phyloP scores from a whole-genome alignment of 176 grass and related monocot genomes.

The Paspalum vaginatum region DNA sequence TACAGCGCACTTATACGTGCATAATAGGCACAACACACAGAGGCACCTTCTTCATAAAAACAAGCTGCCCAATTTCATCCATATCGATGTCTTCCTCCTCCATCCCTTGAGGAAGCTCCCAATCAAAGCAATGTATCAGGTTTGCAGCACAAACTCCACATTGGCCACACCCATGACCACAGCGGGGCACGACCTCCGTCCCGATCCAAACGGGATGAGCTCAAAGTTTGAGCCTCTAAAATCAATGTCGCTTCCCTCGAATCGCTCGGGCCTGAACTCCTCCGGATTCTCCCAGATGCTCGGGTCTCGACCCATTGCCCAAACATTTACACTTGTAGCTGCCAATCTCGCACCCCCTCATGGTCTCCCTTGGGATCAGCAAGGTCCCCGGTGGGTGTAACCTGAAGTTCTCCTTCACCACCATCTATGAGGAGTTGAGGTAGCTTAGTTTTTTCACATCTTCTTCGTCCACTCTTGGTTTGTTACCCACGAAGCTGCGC shows the following conservation, averaged over 20 bases:
- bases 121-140: slow-evolving; percentile 44
- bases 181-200: slow-evolving; percentile 45
- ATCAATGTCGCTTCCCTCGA: slow-evolving; percentile 39
- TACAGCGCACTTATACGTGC: background rate
- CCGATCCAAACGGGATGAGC: slow-evolving; percentile 49
- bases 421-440: slow-evolving; percentile 63
- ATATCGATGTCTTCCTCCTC: slow-evolving; percentile 37
- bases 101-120: slow-evolving; percentile 38
- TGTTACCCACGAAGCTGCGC: background rate
- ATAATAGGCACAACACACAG: slow-evolving; percentile 42
- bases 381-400: slow-evolving; percentile 42
- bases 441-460: slow-evolving; percentile 31
- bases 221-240: slow-evolving; percentile 56
- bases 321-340: slow-evolving; percentile 40
- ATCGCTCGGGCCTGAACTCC: slow-evolving; percentile 47
- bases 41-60: slow-evolving; percentile 35
- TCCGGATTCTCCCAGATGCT: slow-evolving; percentile 37
- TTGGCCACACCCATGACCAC: slow-evolving; percentile 45
- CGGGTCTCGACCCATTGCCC: slow-evolving; percentile 52
- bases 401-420: slow-evolving; percentile 54
- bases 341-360: slow-evolving; percentile 20
- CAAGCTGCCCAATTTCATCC: slow-evolving; percentile 49
- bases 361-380: slow-evolving; percentile 39
- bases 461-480: slow-evolving; percentile 39
- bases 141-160: slow-evolving; percentile 49